phyloP scores from a whole-genome alignment of 257 asterid species.

The Primulina eburnea region DNA sequence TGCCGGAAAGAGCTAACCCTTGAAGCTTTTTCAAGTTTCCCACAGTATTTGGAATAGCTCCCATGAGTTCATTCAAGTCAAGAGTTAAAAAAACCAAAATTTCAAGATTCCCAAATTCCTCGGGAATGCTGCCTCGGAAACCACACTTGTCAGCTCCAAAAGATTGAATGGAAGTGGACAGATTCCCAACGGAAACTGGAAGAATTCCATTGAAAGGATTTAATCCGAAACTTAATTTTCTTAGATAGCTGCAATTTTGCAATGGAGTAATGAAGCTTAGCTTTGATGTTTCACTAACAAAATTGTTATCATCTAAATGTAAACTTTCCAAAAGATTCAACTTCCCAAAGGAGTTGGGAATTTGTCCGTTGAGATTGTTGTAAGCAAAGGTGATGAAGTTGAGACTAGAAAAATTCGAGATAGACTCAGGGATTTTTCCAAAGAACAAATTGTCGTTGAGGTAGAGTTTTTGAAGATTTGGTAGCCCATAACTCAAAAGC shows the following conservation, averaged over 20 bases:
- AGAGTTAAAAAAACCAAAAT: not conserved
- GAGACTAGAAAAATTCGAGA: conserved; percentile 22
- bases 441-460: conserved; percentile 1
- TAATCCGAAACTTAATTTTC: not conserved
- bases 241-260: conserved; percentile 18
- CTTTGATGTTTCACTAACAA: conserved; percentile 18
- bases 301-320: conserved; percentile 10
- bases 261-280: conserved; percentile 19
- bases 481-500: conserved; percentile 6
- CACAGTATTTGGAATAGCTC: conserved; percentile 15
- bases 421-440: conserved; percentile 15
- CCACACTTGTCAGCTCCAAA: not conserved
- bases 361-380: conserved; percentile 21
- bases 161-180: conserved; percentile 15
- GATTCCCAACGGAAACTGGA: conserved; percentile 29
- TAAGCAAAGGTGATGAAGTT: not conserved
- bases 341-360: conserved; percentile 21
- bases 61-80: conserved; percentile 13
- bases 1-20: not conserved
- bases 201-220: conserved; percentile 24
- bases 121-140: conserved; percentile 24
- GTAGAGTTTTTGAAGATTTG: conserved; percentile 9
- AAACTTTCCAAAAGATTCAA: conserved; percentile 10
- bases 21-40: conserved; percentile 10
- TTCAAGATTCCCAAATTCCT: not conserved